Base-by-base conservation (phyloP, 345 rosid species). In the Noccaea bulbosa region DNA sequence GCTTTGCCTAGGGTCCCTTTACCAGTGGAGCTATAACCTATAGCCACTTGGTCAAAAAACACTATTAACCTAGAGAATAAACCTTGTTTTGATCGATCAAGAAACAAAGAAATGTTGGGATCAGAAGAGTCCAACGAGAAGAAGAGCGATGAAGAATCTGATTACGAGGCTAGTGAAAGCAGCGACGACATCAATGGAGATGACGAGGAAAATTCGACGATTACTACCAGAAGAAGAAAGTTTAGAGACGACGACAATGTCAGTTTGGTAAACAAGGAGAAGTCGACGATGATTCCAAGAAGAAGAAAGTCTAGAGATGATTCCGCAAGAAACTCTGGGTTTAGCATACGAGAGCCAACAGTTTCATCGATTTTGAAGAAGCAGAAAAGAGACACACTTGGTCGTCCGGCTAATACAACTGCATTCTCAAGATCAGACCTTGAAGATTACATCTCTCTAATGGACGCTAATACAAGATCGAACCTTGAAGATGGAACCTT, bases 101-200 rank as follows among this genome's bases (percentile, higher is more conserved):
- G 41, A 54, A 54, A 54, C 60, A 54, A 38, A 54, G 41, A 30
- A 2, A 54, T 54, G 60, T 14, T 15, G 38, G 11, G 17, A 53
- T 30, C 39, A 53, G 59, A 53, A 54, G 41, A n/a, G 3, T 1
- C 40, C 6, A 8, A 52, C 8, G 37, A 52, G 4, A 52, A 30
- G 37, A 52, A 32, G 40, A 34, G 7, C 4, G 60, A n/a, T 14
- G 5, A n/a, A 8, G 60, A 30, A 32, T 32, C 11, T 50, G n/a
- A 20, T 52, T 6, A 53, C 20, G 20, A 53, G 9, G 39, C 6
- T 32, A 53, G 6, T 32, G 59, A 30, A 53, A 53, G 33, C 33
- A 50, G 8, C 12, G 33, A 50, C 55, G 33, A 0, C 7, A 24
- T 24, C 2, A 10, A 53, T 32, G 38, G 17, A 52, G 58, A 52